These are phyloP conservation scores for Gloeopeniophorella convolvens DNA, from an alignment of 768 basidiomycete species.

Conservation along the genomic window DNA sequence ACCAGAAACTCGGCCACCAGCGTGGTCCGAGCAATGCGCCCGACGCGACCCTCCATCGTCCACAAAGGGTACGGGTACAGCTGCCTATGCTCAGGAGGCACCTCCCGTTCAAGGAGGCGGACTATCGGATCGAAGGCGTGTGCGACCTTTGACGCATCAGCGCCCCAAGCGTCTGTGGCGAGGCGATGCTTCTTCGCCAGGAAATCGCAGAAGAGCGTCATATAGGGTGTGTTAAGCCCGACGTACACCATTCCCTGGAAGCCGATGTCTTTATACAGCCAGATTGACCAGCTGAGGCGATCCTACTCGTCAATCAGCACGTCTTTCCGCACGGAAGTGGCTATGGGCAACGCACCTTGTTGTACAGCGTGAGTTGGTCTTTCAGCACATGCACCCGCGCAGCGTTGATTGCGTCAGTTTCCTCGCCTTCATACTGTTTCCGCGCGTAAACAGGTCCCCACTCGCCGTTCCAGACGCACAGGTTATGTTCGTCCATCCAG, in stretches of 20 bases:
- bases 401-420: constrained; percentile 36
- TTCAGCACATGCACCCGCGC: constrained; percentile 31
- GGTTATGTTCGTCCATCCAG: constrained; percentile 31
- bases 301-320: constrained; percentile 1
- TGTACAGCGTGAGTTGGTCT: constrained; percentile 36
- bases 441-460: constrained; percentile 39
- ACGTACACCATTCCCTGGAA: constrained; percentile 35
- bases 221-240: constrained; percentile 33
- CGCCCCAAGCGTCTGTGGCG: constrained; percentile 35
- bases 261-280: constrained; percentile 17
- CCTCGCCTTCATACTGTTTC: constrained; percentile 25
- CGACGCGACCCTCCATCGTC: constrained; percentile 26
- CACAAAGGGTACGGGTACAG: constrained; percentile 32
- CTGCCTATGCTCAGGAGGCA: constrained; percentile 23
- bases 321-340: background rate
- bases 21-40: constrained; percentile 28
- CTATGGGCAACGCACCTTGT: constrained; percentile 25
- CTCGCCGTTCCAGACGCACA: constrained; percentile 34
- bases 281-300: constrained; percentile 17
- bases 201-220: constrained; percentile 33
- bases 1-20: constrained; percentile 32
- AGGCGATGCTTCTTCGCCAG: constrained; percentile 35
- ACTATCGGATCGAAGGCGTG: constrained; percentile 21
- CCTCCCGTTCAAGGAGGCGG: constrained; percentile 22
- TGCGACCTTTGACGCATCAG: constrained; percentile 29